Evolutionary conservation across 352 stramenopile species (phyloP).

Genomic region (Peronospora belbahrii): DNA sequence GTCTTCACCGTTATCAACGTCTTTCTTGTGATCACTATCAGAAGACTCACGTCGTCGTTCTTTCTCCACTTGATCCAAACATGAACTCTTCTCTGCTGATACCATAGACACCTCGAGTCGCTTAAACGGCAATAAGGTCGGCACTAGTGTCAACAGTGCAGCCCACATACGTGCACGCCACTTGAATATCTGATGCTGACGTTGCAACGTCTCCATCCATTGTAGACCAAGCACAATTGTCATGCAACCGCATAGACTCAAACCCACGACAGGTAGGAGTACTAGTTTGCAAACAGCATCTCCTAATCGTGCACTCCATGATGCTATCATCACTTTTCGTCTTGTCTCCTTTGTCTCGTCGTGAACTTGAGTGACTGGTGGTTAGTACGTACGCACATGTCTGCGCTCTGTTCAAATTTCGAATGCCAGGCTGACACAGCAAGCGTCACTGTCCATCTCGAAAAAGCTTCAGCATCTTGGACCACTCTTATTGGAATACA

Average conservation of each 20-base stretch:
- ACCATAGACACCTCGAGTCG: slow-evolving; percentile 6
- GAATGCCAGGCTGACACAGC: slow-evolving; percentile 13
- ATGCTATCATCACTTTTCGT: slow-evolving; percentile 1
- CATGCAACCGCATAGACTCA: slow-evolving; percentile 52
- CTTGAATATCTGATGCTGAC: slow-evolving; percentile 9
- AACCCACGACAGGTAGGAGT: slow-evolving; percentile 53
- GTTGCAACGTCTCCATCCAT: slow-evolving; percentile 48
- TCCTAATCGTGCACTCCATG: slow-evolving; percentile 16
- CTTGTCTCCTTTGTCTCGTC: slow-evolving; percentile 14
- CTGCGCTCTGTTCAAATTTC: background rate
- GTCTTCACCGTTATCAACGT: slow-evolving; percentile 8
- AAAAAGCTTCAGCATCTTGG: slow-evolving; percentile 1
- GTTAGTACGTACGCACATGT: background rate
- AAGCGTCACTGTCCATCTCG: slow-evolving; percentile 3
- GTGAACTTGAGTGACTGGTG: slow-evolving; percentile 11
- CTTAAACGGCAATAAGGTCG: slow-evolving; percentile 17
- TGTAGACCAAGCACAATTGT: slow-evolving; percentile 46
- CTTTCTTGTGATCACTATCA: slow-evolving; percentile 11
- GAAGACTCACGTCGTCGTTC: slow-evolving; percentile 1
- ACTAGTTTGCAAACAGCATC: slow-evolving; percentile 42
- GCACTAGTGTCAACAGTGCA: slow-evolving; percentile 13
- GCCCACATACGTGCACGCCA: slow-evolving; percentile 15
- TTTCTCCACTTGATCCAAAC: slow-evolving; percentile 1
- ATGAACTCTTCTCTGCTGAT: slow-evolving; percentile 1
- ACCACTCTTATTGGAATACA: background rate